Evolutionary conservation across 495 filamentous ascomycete species (phyloP), one percentile per base, ranked within the genome.

Genomic region (Massariosphaeria phaeospora): DNA sequence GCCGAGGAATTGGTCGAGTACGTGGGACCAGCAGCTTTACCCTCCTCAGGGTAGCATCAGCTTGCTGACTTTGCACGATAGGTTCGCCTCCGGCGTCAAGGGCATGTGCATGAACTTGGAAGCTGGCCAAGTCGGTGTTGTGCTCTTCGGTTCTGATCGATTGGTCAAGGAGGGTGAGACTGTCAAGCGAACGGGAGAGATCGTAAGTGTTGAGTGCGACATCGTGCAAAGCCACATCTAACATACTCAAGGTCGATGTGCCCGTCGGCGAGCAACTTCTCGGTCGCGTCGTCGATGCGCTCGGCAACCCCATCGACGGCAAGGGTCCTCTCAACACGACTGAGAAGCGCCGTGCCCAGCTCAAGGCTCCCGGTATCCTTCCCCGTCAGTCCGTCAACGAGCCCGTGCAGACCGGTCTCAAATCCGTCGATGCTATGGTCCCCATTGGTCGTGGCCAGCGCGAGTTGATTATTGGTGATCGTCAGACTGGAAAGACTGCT

Each of bases 61-160:
- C n/a, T n/a, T n/a, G 53, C 57, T 66, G 57, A 61, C 42, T 20
- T 39, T 50, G 18, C n/a, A 64, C 29, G 29, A 59, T 55, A 96
- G 93, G 81, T 98, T 98, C 80, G 89, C 93, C 67, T 98, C 93
- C 63, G 93, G 93, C 74, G 93, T 98, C 71, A 96, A 96, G 84
- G 93, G 93, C 73, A 98, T 98, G 93, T 97, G 94, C 87, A 95
- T 98, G 91, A 98, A 98, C 84, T 82, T 98, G 73, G 93, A 98
- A 78, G 93, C 93, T 73, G 93, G 93, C 74, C 94, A 97, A 77
- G 93, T 98, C 75, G 93, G 93, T 95, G 93, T 98, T 65, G 93
- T 98, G 82, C 84, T 98, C 65, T 98, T 98, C 79, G 93, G 93
- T 82, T 97, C 93, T 69, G 93, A 98, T 79, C 91, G 93, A 88